These are phyloP conservation scores for Mucor ambiguus DNA, from an alignment of 371 early-diverging fungal species.

Conservation along the genomic window DNA sequence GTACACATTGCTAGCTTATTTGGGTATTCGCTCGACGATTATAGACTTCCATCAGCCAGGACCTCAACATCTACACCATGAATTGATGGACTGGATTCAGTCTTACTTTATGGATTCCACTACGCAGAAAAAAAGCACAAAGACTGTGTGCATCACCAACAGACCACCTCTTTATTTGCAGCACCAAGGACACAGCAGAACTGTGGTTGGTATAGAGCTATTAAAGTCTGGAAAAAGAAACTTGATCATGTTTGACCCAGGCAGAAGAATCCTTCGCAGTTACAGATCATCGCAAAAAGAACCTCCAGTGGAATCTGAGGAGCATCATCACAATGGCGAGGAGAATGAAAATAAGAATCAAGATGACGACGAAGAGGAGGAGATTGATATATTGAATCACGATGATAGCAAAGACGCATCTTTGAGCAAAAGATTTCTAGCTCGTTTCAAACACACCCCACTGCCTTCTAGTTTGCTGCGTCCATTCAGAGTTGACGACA, in stretches of 20 bases:
- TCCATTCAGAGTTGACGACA: conserved; percentile 46
- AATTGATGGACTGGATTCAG: conserved; percentile 59
- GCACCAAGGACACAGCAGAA: conserved; percentile 75
- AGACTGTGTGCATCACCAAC: conserved; percentile 45
- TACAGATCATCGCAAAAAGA: conserved; percentile 18
- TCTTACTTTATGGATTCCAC: conserved; percentile 42
- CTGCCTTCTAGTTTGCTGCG: conserved; percentile 33
- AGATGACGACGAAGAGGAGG: conserved; percentile 12
- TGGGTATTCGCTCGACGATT: conserved; percentile 64
- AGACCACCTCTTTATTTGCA: conserved; percentile 76
- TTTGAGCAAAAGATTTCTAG: conserved; percentile 2
- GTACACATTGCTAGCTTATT: conserved; percentile 61
- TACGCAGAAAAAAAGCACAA: conserved; percentile 12
- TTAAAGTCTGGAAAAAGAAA: conserved; percentile 46
- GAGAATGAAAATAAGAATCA: not conserved
- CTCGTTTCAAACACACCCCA: conserved; percentile 11
- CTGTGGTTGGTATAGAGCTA: conserved; percentile 70
- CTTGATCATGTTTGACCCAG: conserved; percentile 73
- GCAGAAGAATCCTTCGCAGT: conserved; percentile 48
- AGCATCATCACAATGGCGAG: not conserved
- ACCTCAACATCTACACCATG: conserved; percentile 58
- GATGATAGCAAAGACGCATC: not conserved
- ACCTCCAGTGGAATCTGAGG: not conserved
- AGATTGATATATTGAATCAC: conserved; percentile 13
- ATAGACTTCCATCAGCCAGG: conserved; percentile 75